Base-by-base conservation (phyloP, 768 basidiomycete species). In the Hygrocybe coccinea region DNA sequence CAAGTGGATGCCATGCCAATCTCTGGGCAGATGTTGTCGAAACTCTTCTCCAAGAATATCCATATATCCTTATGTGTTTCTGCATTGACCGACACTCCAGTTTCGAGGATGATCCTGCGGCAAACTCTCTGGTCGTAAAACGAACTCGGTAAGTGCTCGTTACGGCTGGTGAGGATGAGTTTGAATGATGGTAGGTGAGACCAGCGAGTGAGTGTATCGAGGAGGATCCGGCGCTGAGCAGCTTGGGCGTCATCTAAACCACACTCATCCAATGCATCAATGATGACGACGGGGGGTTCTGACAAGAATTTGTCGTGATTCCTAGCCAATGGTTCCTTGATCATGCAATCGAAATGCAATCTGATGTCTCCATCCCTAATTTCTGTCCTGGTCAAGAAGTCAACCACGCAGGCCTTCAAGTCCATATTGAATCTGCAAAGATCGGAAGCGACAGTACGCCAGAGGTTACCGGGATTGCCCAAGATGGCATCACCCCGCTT, bases 191-290 rank as follows among this genome's bases (percentile, higher is more conserved):
- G n/a, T n/a, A n/a, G n/a, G n/a, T n/a, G n/a, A n/a, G n/a, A n/a
- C n/a, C n/a, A n/a, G n/a, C n/a, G n/a, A n/a, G n/a, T n/a, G n/a
- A n/a, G n/a, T n/a, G n/a, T n/a, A n/a, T n/a, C n/a, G n/a, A n/a
- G n/a, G n/a, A n/a, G n/a, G n/a, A n/a, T n/a, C 25, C 17, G n/a
- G n/a, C n/a, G n/a, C 52, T 52, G 11, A 67, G 61, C 8, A 61
- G 59, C 8, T 33, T 11, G 7, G 41, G 35, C 52, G 60, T 53
- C 1, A n/a, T n/a, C n/a, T n/a, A n/a, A n/a, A n/a, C 65, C 64
- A 50, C 72, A 67, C 62, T 75, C 72, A 58, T 75, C 72, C 24
- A 75, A 58, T 5, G 66, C 73, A 57, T 75, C 74, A 17, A 75
- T 58, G 49, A 73, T 61, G 45, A 74, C 55, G 14, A 74, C 43